Conservation (phyloP, 768 basidiomycete species). For the Saitozyma sp. region DNA sequence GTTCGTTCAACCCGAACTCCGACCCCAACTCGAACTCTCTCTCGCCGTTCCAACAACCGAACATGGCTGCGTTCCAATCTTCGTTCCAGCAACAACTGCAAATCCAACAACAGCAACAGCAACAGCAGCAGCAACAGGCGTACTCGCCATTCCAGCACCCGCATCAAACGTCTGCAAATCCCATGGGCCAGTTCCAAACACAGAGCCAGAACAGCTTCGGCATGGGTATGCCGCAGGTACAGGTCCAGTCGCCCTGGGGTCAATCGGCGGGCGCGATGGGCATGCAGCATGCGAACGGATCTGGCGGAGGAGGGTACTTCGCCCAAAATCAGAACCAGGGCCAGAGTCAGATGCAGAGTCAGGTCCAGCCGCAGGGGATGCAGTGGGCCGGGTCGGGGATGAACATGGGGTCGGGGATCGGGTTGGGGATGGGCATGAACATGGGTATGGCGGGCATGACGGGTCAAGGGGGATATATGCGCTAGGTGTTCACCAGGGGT, state of each 20-base stretch:
- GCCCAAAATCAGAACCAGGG: not conserved
- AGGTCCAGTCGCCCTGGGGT: slow-evolving; percentile 1
- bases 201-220: not conserved
- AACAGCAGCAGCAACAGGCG: slow-evolving; percentile 9
- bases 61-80: too few relatives aligned
- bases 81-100: slow-evolving; percentile 9
- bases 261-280: slow-evolving; percentile 6
- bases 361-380: not conserved
- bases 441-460: not conserved
- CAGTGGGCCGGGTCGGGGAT: not conserved
- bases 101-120: slow-evolving; percentile 5
- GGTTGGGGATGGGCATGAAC: not conserved
- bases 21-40: too few relatives aligned
- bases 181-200: not conserved
- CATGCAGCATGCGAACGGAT: not conserved
- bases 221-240: not conserved
- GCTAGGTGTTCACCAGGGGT: too few relatives aligned
- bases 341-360: not conserved
- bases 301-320: not conserved
- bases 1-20: too few relatives aligned
- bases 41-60: too few relatives aligned
- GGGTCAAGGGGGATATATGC: too few relatives aligned
- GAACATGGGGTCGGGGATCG: slow-evolving; percentile 2
- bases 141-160: not conserved
- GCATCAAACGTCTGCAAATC: not conserved